Evolutionary conservation across 225 moss, liverwort and hornwort species (phyloP), one percentile per base, ranked within the genome.

Genomic region (Physcomitrellopsis africana): DNA sequence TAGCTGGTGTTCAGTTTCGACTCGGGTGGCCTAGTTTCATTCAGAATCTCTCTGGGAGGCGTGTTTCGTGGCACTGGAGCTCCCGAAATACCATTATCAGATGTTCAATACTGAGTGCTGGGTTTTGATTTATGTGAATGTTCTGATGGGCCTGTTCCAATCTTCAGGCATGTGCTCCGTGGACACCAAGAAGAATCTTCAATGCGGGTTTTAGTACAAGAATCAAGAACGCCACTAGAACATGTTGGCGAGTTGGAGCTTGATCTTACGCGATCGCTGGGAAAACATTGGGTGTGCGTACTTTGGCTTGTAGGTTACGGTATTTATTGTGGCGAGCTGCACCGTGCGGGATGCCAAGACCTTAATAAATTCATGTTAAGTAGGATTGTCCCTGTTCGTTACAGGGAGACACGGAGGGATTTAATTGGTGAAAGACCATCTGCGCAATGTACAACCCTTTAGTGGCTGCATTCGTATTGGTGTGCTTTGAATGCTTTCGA

Each of bases 401-500:
- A 51, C 32, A 17, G 51, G 51, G 17, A 51, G 51, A 12, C 51
- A 13, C 13, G 51, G 17, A 17, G 51, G 14, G 51, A 51, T 51
- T 17, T 13, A 51, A 51, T 51, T 14, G 51, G 13, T 12, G 17
- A 13, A 12, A 37, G 1, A 37, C 7, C 32, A 37, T 37, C 7
- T 37, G 32, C 51, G 17, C 51, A 17, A 51, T 51, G 51, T 51
- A 12, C 51, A 51, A 17, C 51, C 13, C 51, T 51, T 0, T 67
- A 11, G 22, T 67, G 49, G 47, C 41, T 45, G 18, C 46, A 24
- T 51, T 45, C 49, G 49, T 67, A 16, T 48, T 67, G 12, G 49
- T 67, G 16, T 67, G 67, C 42, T 15, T 58, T 37, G 41, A 55
- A 44, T 71, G 70, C 70, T 18, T 71, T 1, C 70, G 70, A 51